Evolutionary conservation across 208 protist species (phyloP), one percentile per base, ranked within the genome.

Genomic region (Wallacemonas collosoma): DNA sequence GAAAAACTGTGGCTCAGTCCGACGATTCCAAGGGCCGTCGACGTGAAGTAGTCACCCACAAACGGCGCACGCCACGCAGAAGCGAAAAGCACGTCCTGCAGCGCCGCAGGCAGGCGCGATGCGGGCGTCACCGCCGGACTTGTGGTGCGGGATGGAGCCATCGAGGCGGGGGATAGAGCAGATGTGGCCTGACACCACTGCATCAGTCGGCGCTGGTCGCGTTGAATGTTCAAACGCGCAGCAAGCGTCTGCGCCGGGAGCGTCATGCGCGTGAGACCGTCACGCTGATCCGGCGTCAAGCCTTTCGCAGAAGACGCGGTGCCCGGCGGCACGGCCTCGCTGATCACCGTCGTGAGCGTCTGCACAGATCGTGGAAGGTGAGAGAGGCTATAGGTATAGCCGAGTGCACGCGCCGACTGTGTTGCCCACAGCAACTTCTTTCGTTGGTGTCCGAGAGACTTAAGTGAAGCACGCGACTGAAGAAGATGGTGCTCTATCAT

Each of bases 21-120:
- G 26, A 26, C 26, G 26, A 26, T 26, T 26, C 26, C 57, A n/a
- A 7, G 36, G 11, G 36, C 60, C 3, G 60, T 51, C 14, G n/a
- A 41, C 11, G 43, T 17, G 39, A 65, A 65, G 60, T 65, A 65
- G 50, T 65, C 60, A 6, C 5, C 38, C 38, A 65, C 60, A 65
- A 65, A 65, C 26, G 60, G 60, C 50, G 43, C 17, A 11, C 60
- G 60, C 60, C 60, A 65, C n/a, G 38, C 11, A 1, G 60, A 65
- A 3, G 40, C 6, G 5, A 41, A 6, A 3, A 62, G 5, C 5
- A 40, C 56, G 4, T 62, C 36, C 38, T 6, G 17, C 56, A 62
- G 15, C 8, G 36, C 12, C 17, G 9, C 17, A 15, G 56, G 56
- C 17, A 62, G 15, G 8, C n/a, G 51, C 51, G 51, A 5, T 56